Evolutionary conservation across 129 eudicot genomes (phyloP).

Genomic region (Glebionis coronaria): DNA sequence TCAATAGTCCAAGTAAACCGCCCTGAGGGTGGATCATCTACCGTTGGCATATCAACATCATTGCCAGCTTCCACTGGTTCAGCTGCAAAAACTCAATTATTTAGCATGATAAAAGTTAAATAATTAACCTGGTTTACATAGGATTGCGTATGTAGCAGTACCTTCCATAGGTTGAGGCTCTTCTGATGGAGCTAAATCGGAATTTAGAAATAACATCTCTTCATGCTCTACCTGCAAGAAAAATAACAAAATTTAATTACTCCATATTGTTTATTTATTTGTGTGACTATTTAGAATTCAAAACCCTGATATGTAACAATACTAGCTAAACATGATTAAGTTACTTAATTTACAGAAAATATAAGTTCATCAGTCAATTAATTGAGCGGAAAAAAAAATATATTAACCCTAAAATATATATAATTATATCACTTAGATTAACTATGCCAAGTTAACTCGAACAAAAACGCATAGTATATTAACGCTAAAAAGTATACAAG

Average conservation of each 20-base stretch:
- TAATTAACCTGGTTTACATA: not conserved
- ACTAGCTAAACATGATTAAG: not conserved
- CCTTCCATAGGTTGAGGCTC: slow-evolving; percentile 96
- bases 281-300: slow-evolving; percentile 26
- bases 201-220: slow-evolving; percentile 87
- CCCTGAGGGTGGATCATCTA: slow-evolving; percentile 71
- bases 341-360: slow-evolving; percentile 14
- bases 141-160: slow-evolving; percentile 5
- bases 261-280: no score
- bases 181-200: slow-evolving; percentile 57
- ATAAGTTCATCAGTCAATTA: not conserved
- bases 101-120: not conserved
- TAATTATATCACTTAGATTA: not conserved
- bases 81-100: slow-evolving; percentile 25
- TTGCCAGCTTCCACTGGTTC: slow-evolving; percentile 56
- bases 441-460: no score
- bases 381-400: no score
- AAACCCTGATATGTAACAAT: slow-evolving; percentile 36
- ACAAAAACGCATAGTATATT: no score
- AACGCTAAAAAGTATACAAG: not conserved
- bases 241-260: no score
- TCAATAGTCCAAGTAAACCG: slow-evolving; percentile 84
- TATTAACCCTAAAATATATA: not conserved
- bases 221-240: slow-evolving; percentile 72
- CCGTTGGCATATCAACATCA: slow-evolving; percentile 55